phyloP scores from a whole-genome alignment of 768 basidiomycete species.

The Rhodosporidiobolus odoratus region DNA sequence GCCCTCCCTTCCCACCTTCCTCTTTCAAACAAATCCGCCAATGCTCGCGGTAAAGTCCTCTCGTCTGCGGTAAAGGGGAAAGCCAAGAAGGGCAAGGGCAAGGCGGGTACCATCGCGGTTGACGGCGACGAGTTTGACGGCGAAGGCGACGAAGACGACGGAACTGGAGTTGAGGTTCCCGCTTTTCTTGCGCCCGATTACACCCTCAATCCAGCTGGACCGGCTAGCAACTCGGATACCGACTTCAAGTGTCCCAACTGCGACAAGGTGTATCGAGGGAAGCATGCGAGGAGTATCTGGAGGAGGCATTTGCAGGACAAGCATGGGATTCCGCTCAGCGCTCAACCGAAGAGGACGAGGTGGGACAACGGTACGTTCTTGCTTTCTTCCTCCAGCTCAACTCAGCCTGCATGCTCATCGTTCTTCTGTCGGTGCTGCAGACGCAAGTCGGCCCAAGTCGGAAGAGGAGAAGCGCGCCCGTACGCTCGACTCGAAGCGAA shows the following conservation, averaged over 20 bases:
- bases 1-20: neutral
- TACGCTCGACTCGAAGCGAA: constrained; percentile 46
- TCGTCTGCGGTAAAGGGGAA: too few relatives aligned
- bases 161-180: neutral
- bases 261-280: constrained; percentile 49
- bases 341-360: constrained; percentile 48
- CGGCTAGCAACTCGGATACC: constrained; percentile 22
- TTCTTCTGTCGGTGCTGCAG: constrained; percentile 41
- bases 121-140: neutral
- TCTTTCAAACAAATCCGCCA: too few relatives aligned
- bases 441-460: constrained; percentile 47
- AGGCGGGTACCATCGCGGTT: too few relatives aligned
- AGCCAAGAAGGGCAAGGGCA: too few relatives aligned
- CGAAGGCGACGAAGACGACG: neutral
- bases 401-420: too few relatives aligned
- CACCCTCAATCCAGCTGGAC: constrained; percentile 36
- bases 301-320: constrained; percentile 50
- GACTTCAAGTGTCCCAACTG: constrained; percentile 45
- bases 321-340: constrained; percentile 47
- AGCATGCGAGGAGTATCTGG: constrained; percentile 50
- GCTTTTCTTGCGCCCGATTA: constrained; percentile 32
- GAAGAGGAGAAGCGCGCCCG: constrained; percentile 46
- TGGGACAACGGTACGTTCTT: constrained; percentile 49
- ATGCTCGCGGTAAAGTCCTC: too few relatives aligned
- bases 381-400: too few relatives aligned